Evolutionary conservation across 1,139 yeast genomes (phyloP).

Genomic region (Candida neerlandica): DNA sequence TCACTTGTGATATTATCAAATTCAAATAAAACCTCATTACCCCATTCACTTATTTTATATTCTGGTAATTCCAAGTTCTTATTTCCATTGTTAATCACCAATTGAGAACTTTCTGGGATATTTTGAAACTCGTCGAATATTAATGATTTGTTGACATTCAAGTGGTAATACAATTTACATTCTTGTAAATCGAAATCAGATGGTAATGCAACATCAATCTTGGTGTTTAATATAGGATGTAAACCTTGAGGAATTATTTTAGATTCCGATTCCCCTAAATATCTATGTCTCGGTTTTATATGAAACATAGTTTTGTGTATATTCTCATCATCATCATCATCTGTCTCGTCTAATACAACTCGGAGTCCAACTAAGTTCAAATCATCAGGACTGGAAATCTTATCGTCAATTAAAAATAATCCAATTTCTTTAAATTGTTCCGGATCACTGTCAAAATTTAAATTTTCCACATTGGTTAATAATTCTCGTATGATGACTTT

Average conservation of each 20-base stretch:
- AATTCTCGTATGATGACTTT: constrained; percentile 20
- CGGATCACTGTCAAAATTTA: constrained; percentile 11
- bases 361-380: constrained; percentile 39
- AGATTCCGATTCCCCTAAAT: constrained; percentile 11
- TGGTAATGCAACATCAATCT: constrained; percentile 18
- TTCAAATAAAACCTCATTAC: constrained; percentile 41
- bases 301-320: constrained; percentile 45
- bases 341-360: constrained; percentile 25
- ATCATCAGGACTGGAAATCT: constrained; percentile 31
- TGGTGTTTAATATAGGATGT: constrained; percentile 37
- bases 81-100: constrained; percentile 36
- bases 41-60: constrained; percentile 43
- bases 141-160: constrained; percentile 34
- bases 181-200: constrained; percentile 27
- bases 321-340: constrained; percentile 14
- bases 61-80: constrained; percentile 47
- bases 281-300: constrained; percentile 45
- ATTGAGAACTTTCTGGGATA: constrained; percentile 25
- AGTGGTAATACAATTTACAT: constrained; percentile 39
- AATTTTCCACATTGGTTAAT: constrained; percentile 11
- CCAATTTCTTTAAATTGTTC: constrained; percentile 35
- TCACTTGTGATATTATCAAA: constrained; percentile 18
- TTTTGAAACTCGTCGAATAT: constrained; percentile 46
- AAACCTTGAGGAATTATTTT: constrained; percentile 33
- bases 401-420: constrained; percentile 31